Evolutionary conservation across 257 asterid species (phyloP).

Genomic region (Nicotiana sylvestris): DNA sequence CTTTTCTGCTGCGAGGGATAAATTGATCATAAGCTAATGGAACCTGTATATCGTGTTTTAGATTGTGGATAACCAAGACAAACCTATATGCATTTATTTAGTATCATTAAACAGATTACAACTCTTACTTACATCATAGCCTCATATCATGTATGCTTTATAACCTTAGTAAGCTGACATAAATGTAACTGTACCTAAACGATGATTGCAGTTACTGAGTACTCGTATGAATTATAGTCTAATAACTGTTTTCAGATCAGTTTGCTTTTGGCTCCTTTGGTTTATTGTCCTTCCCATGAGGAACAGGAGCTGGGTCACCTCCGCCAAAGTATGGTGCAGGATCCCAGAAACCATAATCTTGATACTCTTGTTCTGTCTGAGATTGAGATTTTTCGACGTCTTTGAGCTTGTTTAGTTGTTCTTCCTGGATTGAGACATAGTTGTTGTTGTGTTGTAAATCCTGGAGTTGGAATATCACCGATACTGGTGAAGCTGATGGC

Average conservation of each 20-base stretch:
- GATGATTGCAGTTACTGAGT: not conserved
- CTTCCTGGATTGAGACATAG: not conserved
- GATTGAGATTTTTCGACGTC: not conserved
- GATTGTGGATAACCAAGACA: no score
- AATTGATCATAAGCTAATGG: not conserved
- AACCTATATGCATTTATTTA: no score
- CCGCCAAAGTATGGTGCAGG: slow-evolving; percentile 29
- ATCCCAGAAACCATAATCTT: slow-evolving; percentile 29
- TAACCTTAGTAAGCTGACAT: not conserved
- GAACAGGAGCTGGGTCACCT: slow-evolving; percentile 29
- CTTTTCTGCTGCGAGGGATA: not conserved
- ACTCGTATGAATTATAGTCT: not conserved
- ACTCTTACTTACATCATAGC: not conserved
- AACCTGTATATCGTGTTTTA: no score
- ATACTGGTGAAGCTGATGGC: not conserved
- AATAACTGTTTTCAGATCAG: not conserved
- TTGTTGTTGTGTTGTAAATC: not conserved
- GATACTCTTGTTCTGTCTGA: not conserved
- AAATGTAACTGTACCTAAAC: not conserved
- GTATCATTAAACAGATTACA: not conserved
- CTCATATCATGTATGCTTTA: not conserved
- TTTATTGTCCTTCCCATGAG: slow-evolving; percentile 18
- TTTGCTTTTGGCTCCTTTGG: not conserved
- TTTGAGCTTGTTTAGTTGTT: not conserved
- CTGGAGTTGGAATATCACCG: not conserved